Percentiles rank a stretch among this genome's conserved stretches.
These are phyloP conservation scores for Candida maltosa DNA, from an alignment of 805 yeast genomes.

Conservation along the genomic window DNA sequence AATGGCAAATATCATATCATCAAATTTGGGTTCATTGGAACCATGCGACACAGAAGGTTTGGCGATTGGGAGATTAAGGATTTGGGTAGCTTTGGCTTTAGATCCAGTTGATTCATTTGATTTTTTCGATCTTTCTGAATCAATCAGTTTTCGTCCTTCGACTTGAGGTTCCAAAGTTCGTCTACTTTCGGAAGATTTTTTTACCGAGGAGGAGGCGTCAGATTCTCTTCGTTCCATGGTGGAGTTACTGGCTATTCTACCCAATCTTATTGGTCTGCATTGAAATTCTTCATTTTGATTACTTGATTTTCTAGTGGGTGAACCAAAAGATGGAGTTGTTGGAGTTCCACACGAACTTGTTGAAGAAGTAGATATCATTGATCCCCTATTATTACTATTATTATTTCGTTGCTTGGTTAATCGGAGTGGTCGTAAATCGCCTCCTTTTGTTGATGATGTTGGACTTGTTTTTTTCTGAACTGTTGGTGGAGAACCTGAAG, in stretches of 20 bases:
- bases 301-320: constrained; percentile 1
- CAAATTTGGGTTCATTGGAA: constrained; percentile 9
- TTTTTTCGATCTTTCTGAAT: constrained; percentile 1
- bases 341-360: not conserved
- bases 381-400: too few species aligned
- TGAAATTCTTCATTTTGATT: constrained; percentile 27
- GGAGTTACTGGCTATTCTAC: constrained; percentile 10
- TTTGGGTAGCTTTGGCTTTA: constrained; percentile 26
- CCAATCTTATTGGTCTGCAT: constrained; percentile 35
- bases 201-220: too few species aligned
- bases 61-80: constrained; percentile 33
- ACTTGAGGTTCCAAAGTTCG: not conserved
- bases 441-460: not conserved
- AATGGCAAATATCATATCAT: constrained; percentile 67
- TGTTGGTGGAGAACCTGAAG: not conserved
- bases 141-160: constrained; percentile 1
- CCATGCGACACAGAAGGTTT: not conserved
- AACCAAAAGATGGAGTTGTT: constrained; percentile 1
- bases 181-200: not conserved
- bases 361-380: not conserved
- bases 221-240: not conserved
- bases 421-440: constrained; percentile 23
- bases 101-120: constrained; percentile 2
- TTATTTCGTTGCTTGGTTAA: constrained; percentile 22
- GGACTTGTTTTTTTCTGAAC: not conserved